Evolutionary conservation across 176 grass and related monocot genomes (phyloP).

Genomic region (Eragrostis nindensis): DNA sequence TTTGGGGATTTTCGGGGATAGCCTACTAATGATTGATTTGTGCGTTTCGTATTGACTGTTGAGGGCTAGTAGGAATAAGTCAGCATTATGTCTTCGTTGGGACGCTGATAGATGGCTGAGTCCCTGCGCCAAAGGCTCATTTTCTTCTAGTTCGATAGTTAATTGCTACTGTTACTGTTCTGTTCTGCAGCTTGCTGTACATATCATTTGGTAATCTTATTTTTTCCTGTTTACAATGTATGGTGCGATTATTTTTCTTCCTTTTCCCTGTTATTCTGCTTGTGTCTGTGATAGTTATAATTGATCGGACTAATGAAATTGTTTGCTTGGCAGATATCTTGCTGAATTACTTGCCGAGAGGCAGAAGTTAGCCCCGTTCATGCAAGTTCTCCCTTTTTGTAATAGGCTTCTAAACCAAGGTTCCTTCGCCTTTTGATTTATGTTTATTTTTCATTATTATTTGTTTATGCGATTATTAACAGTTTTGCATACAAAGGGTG

Average conservation of each 20-base stretch:
- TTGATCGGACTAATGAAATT: slow-evolving; percentile 21
- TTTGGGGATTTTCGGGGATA: slow-evolving; percentile 24
- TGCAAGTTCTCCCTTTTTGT: slow-evolving; percentile 97
- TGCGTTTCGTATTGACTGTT: slow-evolving; percentile 11
- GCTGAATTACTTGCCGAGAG: slow-evolving; percentile 86
- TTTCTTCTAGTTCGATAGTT: slow-evolving; percentile 9
- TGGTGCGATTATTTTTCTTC: neutral
- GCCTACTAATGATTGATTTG: slow-evolving; percentile 27
- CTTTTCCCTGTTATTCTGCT: neutral
- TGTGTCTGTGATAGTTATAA: neutral
- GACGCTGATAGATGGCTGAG: neutral
- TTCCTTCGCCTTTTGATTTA: slow-evolving; percentile 15
- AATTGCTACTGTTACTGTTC: neutral
- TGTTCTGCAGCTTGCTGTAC: slow-evolving; percentile 8
- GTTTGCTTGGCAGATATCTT: slow-evolving; percentile 65
- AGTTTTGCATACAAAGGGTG: neutral
- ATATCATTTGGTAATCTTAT: neutral
- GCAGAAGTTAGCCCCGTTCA: slow-evolving; percentile 88
- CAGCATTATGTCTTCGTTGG: slow-evolving; percentile 16
- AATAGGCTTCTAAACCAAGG: slow-evolving; percentile 93
- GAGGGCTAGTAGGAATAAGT: slow-evolving; percentile 17
- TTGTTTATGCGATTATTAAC: slow-evolving; percentile 1
- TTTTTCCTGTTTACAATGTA: slow-evolving; percentile 23
- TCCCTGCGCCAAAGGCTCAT: neutral
- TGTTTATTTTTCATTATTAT: neutral